phyloP scores from a whole-genome alignment of 2,329 filamentous ascomycete genomes.

The Verticillium albo-atrum region DNA sequence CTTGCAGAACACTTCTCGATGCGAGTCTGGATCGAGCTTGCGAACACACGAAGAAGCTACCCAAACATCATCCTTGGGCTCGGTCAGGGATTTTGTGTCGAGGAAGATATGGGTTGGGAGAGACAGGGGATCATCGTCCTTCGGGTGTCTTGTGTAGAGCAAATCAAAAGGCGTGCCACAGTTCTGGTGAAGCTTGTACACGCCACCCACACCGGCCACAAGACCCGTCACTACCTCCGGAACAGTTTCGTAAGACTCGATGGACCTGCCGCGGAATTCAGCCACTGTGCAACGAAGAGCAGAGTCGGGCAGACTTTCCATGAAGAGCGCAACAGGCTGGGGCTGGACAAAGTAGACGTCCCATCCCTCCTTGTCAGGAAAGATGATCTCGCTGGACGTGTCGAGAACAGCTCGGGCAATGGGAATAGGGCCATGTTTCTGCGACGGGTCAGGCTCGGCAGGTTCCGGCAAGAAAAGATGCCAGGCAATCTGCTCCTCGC shows the following conservation, averaged over 20 bases:
- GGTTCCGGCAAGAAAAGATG: conserved; percentile 3
- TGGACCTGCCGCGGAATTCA: not conserved
- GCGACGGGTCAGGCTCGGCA: not conserved
- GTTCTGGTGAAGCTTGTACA: not conserved
- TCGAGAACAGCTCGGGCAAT: not conserved
- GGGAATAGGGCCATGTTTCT: not conserved
- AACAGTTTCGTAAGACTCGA: not conserved
- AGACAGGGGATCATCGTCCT: not conserved
- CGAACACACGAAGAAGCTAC: not conserved
- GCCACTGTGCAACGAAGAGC: not conserved
- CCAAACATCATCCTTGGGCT: not conserved
- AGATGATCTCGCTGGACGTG: not conserved
- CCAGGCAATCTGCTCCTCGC: conserved; percentile 7
- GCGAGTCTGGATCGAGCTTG: not conserved
- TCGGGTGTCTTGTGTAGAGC: not conserved
- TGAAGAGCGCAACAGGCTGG: not conserved
- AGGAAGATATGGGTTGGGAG: not conserved
- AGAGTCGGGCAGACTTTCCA: not conserved
- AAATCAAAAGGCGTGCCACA: not conserved
- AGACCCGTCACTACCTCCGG: not conserved
- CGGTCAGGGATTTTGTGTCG: not conserved
- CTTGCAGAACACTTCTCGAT: not conserved
- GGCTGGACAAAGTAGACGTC: not conserved
- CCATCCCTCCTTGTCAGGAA: not conserved
- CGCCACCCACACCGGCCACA: not conserved